Percentiles rank a stretch among this genome's conserved stretches.
These are phyloP conservation scores for Fusarium pseudocircinatum DNA, from an alignment of 2,329 filamentous ascomycete species.

Conservation along the genomic window DNA sequence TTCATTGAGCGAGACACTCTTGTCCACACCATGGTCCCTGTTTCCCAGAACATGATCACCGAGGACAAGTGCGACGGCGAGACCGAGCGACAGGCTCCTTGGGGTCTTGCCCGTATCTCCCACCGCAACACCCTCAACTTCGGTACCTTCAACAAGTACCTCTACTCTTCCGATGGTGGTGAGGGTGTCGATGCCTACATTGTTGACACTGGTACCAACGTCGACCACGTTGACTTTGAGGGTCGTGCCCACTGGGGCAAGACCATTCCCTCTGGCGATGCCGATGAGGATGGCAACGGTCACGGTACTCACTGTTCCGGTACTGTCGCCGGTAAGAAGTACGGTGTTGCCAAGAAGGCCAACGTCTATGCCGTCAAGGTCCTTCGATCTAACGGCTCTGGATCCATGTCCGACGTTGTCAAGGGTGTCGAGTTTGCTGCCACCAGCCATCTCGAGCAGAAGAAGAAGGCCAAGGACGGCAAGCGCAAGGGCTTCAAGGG, in stretches of 20 bases:
- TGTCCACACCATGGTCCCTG: conserved; percentile 79
- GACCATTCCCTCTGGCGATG: conserved; percentile 88
- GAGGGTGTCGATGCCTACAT: conserved; percentile 99
- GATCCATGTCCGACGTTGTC: conserved; percentile 98
- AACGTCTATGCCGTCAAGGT: conserved; percentile 98
- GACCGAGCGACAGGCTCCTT: conserved; percentile 92
- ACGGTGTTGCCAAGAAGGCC: conserved; percentile 99
- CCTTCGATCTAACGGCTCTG: conserved; percentile 94
- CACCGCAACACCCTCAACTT: conserved; percentile 90
- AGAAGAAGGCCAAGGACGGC: conserved; percentile 81
- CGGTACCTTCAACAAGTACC: conserved; percentile 97
- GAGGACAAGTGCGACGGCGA: conserved; percentile 62
- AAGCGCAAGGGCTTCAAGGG: conserved; percentile 99
- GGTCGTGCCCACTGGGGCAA: conserved; percentile 96
- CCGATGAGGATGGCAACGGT: conserved; percentile 93
- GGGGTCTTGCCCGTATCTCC: conserved; percentile 98
- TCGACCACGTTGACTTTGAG: conserved; percentile 95
- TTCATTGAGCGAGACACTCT: conserved; percentile 95
- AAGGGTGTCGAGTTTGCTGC: conserved; percentile 98
- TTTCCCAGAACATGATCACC: conserved; percentile 50
- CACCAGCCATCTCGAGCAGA: conserved; percentile 78
- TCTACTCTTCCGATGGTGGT: conserved; percentile 88
- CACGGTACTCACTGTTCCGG: conserved; percentile 99
- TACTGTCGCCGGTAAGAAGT: conserved; percentile 97
- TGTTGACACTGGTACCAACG: conserved; percentile 97